Evolutionary conservation across 2,329 filamentous ascomycete genomes (phyloP).

Genomic region (Fusarium sp.): DNA sequence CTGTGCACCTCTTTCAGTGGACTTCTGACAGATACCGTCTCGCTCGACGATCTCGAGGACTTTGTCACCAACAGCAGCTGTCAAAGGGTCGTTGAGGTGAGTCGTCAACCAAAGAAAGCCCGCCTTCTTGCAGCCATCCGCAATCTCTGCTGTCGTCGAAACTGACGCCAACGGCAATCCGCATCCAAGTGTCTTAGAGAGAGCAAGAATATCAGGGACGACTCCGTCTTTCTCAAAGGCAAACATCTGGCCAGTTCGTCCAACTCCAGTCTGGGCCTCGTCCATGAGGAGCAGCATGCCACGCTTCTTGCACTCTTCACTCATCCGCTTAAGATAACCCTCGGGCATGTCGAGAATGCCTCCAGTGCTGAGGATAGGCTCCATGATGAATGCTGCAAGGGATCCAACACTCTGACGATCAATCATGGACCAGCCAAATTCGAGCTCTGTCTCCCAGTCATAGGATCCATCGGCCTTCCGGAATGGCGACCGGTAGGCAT

Average conservation of each 20-base stretch:
- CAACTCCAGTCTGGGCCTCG: slow-evolving; percentile 70
- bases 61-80: slow-evolving; percentile 65
- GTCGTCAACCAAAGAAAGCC: slow-evolving; percentile 64
- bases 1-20: slow-evolving; percentile 55
- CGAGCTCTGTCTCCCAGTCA: slow-evolving; percentile 74
- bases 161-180: slow-evolving; percentile 63
- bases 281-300: slow-evolving; percentile 70
- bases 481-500: slow-evolving; percentile 72
- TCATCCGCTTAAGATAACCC: slow-evolving; percentile 30
- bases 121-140: slow-evolving; percentile 55
- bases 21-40: slow-evolving; percentile 57
- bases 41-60: slow-evolving; percentile 65
- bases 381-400: slow-evolving; percentile 68
- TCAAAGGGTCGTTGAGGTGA: slow-evolving; percentile 65
- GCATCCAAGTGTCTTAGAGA: slow-evolving; percentile 64
- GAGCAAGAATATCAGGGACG: slow-evolving; percentile 38
- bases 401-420: slow-evolving; percentile 69
- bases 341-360: slow-evolving; percentile 49
- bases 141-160: slow-evolving; percentile 61
- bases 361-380: slow-evolving; percentile 67
- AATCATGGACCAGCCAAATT: slow-evolving; percentile 71
- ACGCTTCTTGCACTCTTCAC: slow-evolving; percentile 61
- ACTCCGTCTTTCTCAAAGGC: slow-evolving; percentile 60
- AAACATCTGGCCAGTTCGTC: slow-evolving; percentile 68
- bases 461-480: slow-evolving; percentile 68